Evolutionary conservation across 768 basidiomycete species (phyloP).

Genomic region (Exidia glandulosa): DNA sequence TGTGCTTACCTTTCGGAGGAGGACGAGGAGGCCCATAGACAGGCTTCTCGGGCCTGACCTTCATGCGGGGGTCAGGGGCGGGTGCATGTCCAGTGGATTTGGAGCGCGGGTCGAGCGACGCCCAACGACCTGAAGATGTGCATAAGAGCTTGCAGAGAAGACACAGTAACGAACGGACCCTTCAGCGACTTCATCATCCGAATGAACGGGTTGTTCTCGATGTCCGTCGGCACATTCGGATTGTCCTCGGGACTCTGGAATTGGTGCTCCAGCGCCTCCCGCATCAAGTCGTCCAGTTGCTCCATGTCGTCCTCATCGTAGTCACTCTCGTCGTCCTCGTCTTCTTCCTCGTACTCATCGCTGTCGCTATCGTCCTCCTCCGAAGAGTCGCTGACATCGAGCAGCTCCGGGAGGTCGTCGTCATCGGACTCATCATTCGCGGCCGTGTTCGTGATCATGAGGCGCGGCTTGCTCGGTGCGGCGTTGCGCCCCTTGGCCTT

Average conservation of each 20-base stretch:
- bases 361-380: conserved; percentile 26
- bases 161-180: conserved; percentile 30
- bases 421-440: conserved; percentile 36
- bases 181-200: conserved; percentile 63
- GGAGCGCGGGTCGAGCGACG: conserved; percentile 3
- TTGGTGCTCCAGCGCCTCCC: conserved; percentile 65
- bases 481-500: conserved; percentile 13
- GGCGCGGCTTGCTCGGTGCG: not conserved
- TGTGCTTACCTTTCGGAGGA: not conserved
- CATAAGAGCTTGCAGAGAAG: not conserved
- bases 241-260: conserved; percentile 37
- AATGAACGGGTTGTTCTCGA: conserved; percentile 67
- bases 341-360: conserved; percentile 27
- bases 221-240: conserved; percentile 33
- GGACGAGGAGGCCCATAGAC: conserved; percentile 2
- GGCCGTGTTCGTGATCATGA: conserved; percentile 27
- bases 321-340: conserved; percentile 28
- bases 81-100: not conserved
- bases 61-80: not conserved
- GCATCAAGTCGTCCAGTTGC: conserved; percentile 43
- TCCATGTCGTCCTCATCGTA: conserved; percentile 66
- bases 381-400: conserved; percentile 53
- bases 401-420: conserved; percentile 52
- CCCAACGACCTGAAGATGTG: conserved; percentile 2
- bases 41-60: not conserved